Conservation (phyloP, 2,329 filamentous ascomycete genomes). For the Lasiodiplodia theobromae region DNA sequence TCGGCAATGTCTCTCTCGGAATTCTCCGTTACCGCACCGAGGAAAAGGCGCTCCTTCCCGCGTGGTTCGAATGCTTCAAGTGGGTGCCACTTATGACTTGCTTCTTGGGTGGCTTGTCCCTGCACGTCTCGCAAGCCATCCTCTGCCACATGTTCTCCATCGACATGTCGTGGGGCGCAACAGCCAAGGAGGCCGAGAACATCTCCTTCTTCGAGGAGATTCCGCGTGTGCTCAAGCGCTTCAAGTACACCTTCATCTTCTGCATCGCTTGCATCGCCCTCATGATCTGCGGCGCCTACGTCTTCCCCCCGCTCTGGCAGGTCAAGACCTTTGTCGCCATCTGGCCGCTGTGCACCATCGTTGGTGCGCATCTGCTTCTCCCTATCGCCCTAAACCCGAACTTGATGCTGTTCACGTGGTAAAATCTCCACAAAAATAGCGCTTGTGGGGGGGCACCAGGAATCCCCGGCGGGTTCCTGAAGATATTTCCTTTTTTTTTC, state of each 20-base stretch:
- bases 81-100: slow-evolving; percentile 63
- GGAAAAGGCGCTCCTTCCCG: slow-evolving; percentile 65
- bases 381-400: slow-evolving; percentile 69
- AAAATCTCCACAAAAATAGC: slow-evolving; percentile 32
- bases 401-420: slow-evolving; percentile 70
- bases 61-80: slow-evolving; percentile 64
- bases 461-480: background rate
- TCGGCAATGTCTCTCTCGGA: slow-evolving; percentile 75
- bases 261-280: slow-evolving; percentile 55
- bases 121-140: slow-evolving; percentile 51
- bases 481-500: background rate
- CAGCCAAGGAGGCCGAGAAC: slow-evolving; percentile 64
- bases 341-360: slow-evolving; percentile 61
- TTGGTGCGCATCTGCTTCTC: slow-evolving; percentile 64
- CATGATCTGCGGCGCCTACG: slow-evolving; percentile 58
- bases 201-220: slow-evolving; percentile 65
- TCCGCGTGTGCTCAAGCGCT: slow-evolving; percentile 61
- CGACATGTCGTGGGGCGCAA: slow-evolving; percentile 61
- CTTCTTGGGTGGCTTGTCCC: slow-evolving; percentile 50
- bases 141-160: slow-evolving; percentile 50
- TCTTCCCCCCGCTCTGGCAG: slow-evolving; percentile 61
- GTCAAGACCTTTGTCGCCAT: slow-evolving; percentile 67
- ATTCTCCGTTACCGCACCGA: slow-evolving; percentile 75
- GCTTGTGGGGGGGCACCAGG: background rate
- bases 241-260: slow-evolving; percentile 63